phyloP scores from a whole-genome alignment of 1,284 basidiomycete genomes.

The Malassezia yamatoensis region DNA sequence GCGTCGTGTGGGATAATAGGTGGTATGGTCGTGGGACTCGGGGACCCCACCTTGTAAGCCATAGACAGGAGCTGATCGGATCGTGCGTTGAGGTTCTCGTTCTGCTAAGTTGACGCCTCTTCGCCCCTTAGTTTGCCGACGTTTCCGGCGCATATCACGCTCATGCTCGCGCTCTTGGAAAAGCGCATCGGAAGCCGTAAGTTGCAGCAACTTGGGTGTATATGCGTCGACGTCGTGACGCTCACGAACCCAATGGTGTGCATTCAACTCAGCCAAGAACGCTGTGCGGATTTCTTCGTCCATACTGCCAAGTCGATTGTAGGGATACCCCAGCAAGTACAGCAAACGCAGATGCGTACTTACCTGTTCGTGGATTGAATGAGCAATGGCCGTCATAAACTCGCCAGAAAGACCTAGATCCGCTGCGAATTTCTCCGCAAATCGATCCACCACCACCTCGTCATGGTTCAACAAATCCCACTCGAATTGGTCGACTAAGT shows the following conservation, averaged over 20 bases:
- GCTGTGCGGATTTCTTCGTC: conserved; percentile 86
- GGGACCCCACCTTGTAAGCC: conserved; percentile 36
- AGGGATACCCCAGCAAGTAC: conserved; percentile 76
- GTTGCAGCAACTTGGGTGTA: conserved; percentile 78
- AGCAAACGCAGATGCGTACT: conserved; percentile 83
- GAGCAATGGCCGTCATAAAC: conserved; percentile 78
- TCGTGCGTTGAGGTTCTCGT: conserved; percentile 81
- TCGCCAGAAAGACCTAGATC: conserved; percentile 86
- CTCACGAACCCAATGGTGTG: conserved; percentile 53
- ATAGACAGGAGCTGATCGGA: conserved; percentile 53
- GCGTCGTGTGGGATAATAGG: conserved; percentile 27
- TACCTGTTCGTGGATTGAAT: conserved; percentile 91
- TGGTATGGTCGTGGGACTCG: conserved; percentile 17
- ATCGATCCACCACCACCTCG: conserved; percentile 74
- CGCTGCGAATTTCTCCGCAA: conserved; percentile 73
- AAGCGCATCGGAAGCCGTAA: conserved; percentile 71
- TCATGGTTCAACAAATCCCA: conserved; percentile 77
- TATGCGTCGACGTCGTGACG: conserved; percentile 57
- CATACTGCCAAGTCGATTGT: conserved; percentile 65
- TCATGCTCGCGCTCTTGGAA: conserved; percentile 87
- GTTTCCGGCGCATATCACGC: conserved; percentile 75
- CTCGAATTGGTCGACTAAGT: conserved; percentile 93
- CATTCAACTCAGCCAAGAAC: conserved; percentile 65
- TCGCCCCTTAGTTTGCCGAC: conserved; percentile 72
- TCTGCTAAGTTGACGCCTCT: conserved; percentile 83